Evolutionary conservation across 495 filamentous ascomycete genomes (phyloP).

Genomic region (Letharia columbiana): DNA sequence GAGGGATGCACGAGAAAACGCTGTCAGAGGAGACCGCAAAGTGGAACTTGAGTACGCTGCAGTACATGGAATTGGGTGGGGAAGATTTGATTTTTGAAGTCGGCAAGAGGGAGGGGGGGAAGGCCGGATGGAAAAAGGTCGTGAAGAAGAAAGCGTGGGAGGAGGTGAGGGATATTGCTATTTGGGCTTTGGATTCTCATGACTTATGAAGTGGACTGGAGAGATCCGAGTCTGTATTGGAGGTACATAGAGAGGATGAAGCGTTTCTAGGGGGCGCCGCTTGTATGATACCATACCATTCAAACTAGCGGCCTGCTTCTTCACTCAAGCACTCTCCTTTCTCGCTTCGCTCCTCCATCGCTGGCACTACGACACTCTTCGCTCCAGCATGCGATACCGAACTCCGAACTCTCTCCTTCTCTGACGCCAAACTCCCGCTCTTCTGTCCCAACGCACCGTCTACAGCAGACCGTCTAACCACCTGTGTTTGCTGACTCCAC

Average conservation of each 20-base stretch:
- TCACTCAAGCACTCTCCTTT: background rate
- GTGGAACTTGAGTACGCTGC: conserved; percentile 14
- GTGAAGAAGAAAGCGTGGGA: conserved; percentile 17
- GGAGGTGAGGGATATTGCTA: conserved; percentile 19
- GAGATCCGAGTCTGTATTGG: background rate
- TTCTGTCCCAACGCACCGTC: no score
- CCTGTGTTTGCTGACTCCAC: no score
- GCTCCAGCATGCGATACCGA: no score
- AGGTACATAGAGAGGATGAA: background rate
- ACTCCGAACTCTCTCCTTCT: no score
- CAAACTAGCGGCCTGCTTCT: background rate
- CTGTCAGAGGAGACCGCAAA: conserved; percentile 17
- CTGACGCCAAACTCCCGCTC: no score
- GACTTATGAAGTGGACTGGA: conserved; percentile 14
- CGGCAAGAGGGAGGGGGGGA: conserved; percentile 7
- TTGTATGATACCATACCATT: background rate
- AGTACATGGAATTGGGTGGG: conserved; percentile 20
- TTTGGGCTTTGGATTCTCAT: conserved; percentile 23
- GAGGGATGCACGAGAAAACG: conserved; percentile 19
- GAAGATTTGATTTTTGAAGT: conserved; percentile 23
- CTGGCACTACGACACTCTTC: no score
- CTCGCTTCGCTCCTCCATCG: no score
- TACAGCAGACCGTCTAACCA: no score
- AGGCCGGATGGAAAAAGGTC: conserved; percentile 6
- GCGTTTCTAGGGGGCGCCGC: background rate